phyloP scores from a whole-genome alignment of 2,329 filamentous ascomycete genomes.

The Trichoderma sp. region DNA sequence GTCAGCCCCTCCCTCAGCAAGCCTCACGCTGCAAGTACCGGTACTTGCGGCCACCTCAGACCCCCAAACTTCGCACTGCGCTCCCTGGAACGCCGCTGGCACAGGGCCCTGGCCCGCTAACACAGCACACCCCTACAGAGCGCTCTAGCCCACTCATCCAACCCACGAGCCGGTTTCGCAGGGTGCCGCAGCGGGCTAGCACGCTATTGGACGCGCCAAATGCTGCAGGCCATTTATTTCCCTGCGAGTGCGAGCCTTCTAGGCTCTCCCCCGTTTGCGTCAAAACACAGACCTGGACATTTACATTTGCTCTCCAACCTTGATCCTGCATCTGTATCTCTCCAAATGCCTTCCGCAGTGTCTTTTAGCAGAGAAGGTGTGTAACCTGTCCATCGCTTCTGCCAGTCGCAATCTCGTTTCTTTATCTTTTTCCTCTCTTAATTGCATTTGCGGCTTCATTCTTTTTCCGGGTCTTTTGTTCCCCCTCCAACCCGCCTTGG shows the following conservation, averaged over 20 bases:
- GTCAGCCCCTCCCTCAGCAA: background rate
- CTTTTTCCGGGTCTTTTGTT: background rate
- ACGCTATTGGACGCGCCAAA: conserved; percentile 22
- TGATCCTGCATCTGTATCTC: conserved; percentile 19
- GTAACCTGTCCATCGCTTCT: conserved; percentile 16
- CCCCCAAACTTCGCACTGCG: background rate
- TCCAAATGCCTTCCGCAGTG: conserved; percentile 28
- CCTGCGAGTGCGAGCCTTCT: conserved; percentile 13
- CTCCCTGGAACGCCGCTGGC: conserved; percentile 10
- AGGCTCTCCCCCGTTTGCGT: conserved; percentile 18
- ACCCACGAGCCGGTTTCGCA: conserved; percentile 28
- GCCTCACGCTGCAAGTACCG: background rate
- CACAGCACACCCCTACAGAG: background rate
- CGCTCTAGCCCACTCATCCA: conserved; percentile 19
- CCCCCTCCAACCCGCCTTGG: background rate
- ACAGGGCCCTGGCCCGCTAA: conserved; percentile 12
- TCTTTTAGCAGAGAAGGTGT: conserved; percentile 26
- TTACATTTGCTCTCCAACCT: conserved; percentile 1
- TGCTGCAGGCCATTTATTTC: conserved; percentile 21
- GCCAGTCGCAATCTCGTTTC: conserved; percentile 1
- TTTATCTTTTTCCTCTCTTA: background rate
- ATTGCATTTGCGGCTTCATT: background rate
- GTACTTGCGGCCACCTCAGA: background rate
- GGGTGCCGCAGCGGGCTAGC: conserved; percentile 14
- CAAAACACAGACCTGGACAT: background rate